These are phyloP conservation scores for Selaginella moellendorffii DNA, from an alignment of 75 land plant species.

Conservation along the genomic window DNA sequence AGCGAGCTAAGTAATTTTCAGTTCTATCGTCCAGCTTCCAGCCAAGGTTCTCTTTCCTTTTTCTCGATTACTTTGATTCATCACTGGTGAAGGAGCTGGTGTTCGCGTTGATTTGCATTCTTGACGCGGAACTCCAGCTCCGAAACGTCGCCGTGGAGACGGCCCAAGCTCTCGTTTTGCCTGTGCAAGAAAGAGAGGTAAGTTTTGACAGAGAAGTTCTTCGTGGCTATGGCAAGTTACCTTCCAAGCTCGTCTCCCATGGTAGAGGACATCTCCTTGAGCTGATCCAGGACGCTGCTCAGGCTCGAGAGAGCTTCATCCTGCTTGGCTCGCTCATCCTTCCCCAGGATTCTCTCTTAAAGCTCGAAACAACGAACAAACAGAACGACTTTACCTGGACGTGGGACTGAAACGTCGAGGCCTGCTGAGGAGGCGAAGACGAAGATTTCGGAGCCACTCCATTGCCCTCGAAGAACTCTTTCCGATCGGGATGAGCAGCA, in stretches of 20 bases:
- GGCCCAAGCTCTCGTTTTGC: slow-evolving; percentile 45
- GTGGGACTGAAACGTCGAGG: background rate
- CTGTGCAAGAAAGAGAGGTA: slow-evolving; percentile 22
- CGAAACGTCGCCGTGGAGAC: slow-evolving; percentile 41
- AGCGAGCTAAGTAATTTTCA: no score
- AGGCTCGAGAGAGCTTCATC: slow-evolving; percentile 22
- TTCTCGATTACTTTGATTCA: no score
- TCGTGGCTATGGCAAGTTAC: no score
- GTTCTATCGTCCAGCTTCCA: no score
- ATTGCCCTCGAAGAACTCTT: background rate
- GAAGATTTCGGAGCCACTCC: background rate
- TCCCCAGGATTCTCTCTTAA: background rate
- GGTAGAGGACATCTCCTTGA: slow-evolving; percentile 15
- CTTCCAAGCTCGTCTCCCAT: slow-evolving; percentile 14
- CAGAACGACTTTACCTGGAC: background rate
- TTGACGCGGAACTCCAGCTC: slow-evolving; percentile 41
- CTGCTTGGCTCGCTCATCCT: slow-evolving; percentile 18
- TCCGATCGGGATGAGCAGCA: no score
- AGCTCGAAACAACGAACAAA: background rate
- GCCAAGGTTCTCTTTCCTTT: no score
- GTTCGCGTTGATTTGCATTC: slow-evolving; percentile 43
- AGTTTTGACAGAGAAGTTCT: background rate
- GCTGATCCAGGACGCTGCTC: slow-evolving; percentile 18
- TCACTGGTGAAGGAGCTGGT: slow-evolving; percentile 30
- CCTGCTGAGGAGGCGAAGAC: background rate